Base-by-base conservation (phyloP, 78 protist genomes). In the Cavenderia fasciculata region DNA sequence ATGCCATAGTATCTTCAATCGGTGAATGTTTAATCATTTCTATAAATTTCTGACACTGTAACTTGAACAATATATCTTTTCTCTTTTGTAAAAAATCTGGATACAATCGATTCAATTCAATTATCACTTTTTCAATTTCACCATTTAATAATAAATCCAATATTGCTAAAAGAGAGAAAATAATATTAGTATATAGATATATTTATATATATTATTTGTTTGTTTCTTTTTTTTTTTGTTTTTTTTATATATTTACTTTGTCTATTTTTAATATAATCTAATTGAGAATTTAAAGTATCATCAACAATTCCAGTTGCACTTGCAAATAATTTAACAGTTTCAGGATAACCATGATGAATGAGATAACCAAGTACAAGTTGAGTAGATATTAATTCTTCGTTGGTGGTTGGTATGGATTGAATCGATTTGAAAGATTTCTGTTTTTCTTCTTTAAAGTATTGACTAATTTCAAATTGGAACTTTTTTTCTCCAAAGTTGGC, bases 401-500 rank as follows among this genome's bases (percentile, higher is more conserved):
- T 57, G 11, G 6, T 43, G 5, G 87, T 70, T 11, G 71, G 49
- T n/a, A 44, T 51, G 1, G 63, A n/a, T 34, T 69, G 85, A 21
- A 76, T 54, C 1, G 86, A 23, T 59, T 72, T 75, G n/a, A 73
- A 27, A 25, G 59, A 59, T 29, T 56, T 68, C 47, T 34, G 54
- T 41, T 69, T 82, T 54, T 77, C 74, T 25, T 75, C 86, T 54
- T 84, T 78, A 74, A 79, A 59, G 16, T 69, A n/a, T 82, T 87
- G 92, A 19, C 43, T 52, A 49, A 94, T 54, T n/a, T 94, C 96
- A 36, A 87, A 94, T 29, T 38, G 27, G 63, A 94, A 94, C 21
- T 87, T 74, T 34, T 49, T 25, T 27, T 91, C 76, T 4, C 96
- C 96, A 92, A 94, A 94, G 38, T 94, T 94, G n/a, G 69, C 96